These are phyloP conservation scores for Escovopsis weberi DNA, from an alignment of 2,329 filamentous ascomycete species.

Conservation along the genomic window DNA sequence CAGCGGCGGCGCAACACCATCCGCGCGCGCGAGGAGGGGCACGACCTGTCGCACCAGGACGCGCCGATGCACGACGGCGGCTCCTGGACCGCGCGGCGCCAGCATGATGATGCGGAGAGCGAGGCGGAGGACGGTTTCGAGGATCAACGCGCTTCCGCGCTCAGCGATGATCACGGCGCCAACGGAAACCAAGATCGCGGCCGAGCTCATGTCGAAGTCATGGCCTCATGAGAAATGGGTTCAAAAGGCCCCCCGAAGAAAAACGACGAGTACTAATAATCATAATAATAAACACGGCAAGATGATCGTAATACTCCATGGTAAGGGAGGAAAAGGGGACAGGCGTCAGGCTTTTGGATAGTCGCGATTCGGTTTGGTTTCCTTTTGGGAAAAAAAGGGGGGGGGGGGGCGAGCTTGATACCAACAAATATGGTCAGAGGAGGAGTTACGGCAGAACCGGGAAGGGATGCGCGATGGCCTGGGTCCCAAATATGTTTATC, in stretches of 20 bases:
- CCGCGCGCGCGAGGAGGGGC: constrained; percentile 49
- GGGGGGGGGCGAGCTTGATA: constrained; percentile 1
- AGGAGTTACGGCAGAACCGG: constrained; percentile 13
- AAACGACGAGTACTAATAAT: not conserved
- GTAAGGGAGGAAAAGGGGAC: not conserved
- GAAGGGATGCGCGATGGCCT: not conserved
- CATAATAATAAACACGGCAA: constrained; percentile 2
- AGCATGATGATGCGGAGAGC: constrained; percentile 49
- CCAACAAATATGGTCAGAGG: constrained; percentile 9
- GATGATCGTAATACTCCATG: no score
- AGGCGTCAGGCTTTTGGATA: not conserved
- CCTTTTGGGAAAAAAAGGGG: no score
- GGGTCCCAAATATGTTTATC: constrained; percentile 7
- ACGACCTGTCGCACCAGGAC: constrained; percentile 76
- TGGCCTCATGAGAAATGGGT: constrained; percentile 14
- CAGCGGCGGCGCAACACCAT: constrained; percentile 67
- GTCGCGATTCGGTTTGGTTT: constrained; percentile 2
- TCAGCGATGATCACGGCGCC: constrained; percentile 31
- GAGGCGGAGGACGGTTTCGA: constrained; percentile 46
- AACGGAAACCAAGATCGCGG: constrained; percentile 42
- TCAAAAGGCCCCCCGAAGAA: not conserved
- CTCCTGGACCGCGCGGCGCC: constrained; percentile 64
- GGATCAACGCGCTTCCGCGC: constrained; percentile 31
- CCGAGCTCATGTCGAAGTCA: constrained; percentile 33
- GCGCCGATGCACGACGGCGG: constrained; percentile 62